Base-by-base conservation (phyloP, 176 grass and related monocot genomes). In the Phoenix dactylifera region DNA sequence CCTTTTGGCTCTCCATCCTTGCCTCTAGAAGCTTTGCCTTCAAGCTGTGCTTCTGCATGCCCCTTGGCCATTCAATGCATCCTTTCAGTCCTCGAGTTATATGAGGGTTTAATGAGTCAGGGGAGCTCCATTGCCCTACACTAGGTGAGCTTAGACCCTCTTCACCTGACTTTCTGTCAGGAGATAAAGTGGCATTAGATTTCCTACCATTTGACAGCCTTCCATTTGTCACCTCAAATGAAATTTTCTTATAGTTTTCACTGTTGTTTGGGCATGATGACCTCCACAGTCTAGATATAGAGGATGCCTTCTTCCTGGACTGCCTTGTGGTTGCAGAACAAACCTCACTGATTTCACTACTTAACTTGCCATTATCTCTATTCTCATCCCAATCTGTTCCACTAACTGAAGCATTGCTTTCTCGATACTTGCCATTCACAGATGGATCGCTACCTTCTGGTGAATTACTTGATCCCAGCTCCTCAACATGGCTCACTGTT, bases 401-500 rank as follows among this genome's bases (percentile, higher is more conserved):
- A 15, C 70, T 69, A 50, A 65, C 66, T 26, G 79, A 72, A 22
- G 49, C 48, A 19, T 35, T 18, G 52, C 49, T 62, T 25, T 72
- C 69, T 19, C 28, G 29, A 62, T 22, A 72, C 24, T 71, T 66
- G 44, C 60, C 59, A 72, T 82, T 87, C 30, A 82, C 79, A 10
- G 85, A 89, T 7, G 77, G 80, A 22, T 84, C 80, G n/a, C 85
- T 89, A 53, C 60, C 85, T 29, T 72, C 73, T 7, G 71, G 59
- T 60, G 85, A 89, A 69, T 84, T 84, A 62, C 85, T 64, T 49
- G 69, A 89, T 20, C 76, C 77, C 17, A 67, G 71, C 54, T 89
- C 80, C 26, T 89, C 80, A n/a, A 84, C 74, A 74, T 89, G 62
- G 69, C 80, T 84, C n/a, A 89, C 77, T 15, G 85, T 89, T 70